Conservation (phyloP, 345 rosid genomes). For the Alliaria petiolata region DNA sequence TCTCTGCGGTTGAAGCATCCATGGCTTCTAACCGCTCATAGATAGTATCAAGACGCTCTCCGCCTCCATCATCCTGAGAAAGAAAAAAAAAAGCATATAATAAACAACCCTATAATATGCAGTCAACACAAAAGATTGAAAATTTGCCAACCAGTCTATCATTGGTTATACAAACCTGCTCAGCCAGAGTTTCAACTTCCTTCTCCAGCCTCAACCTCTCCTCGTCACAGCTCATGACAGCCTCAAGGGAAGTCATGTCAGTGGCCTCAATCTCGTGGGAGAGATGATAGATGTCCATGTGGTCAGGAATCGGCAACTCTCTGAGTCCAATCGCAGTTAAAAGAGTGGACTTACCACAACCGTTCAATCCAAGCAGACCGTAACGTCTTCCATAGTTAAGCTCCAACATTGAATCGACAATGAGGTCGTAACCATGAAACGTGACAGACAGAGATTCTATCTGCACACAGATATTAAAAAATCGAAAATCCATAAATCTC, state of each 20-base stretch:
- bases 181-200: constrained; percentile 73
- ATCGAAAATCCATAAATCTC: not conserved
- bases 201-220: constrained; percentile 89
- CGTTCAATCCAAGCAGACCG: constrained; percentile 95
- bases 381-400: constrained; percentile 99
- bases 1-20: constrained; percentile 97
- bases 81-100: not conserved
- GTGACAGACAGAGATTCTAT: constrained; percentile 94
- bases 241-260: constrained; percentile 89
- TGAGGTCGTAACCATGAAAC: constrained; percentile 94
- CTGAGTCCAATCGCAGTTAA: constrained; percentile 80
- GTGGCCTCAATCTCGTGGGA: constrained; percentile 90
- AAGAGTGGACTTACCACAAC: constrained; percentile 97
- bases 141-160: not conserved
- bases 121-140: not conserved
- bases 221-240: constrained; percentile 89
- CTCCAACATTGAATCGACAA: constrained; percentile 90
- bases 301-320: constrained; percentile 94
- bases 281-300: constrained; percentile 93
- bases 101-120: not conserved
- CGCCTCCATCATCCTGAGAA: constrained; percentile 89
- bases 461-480: constrained; percentile 42
- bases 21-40: constrained; percentile 92
- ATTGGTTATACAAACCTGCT: constrained; percentile 46
- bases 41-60: constrained; percentile 82